A percentile compares a stretch with the other conserved stretches of the same genome.
Conservation (phyloP, 148 eudicot species). For the Beta vulgaris region DNA sequence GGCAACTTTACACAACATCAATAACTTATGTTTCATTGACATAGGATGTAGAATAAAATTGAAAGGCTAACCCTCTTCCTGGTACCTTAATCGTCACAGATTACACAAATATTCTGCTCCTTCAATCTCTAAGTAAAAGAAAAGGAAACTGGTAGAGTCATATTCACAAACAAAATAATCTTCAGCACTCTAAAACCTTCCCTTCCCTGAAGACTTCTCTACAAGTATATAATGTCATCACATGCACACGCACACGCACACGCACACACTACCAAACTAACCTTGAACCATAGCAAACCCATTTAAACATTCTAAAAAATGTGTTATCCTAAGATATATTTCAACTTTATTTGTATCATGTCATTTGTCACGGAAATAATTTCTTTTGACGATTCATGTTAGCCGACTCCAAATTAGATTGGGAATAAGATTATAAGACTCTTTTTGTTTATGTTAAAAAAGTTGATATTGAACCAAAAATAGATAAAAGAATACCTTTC, state of each 20-base stretch:
- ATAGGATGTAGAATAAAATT: not conserved
- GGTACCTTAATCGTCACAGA: not conserved
- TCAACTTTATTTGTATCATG: too few relatives aligned
- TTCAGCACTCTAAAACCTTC: not conserved
- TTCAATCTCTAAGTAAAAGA: not conserved
- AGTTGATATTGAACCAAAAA: too few relatives aligned
- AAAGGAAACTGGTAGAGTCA: not conserved
- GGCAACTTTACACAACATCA: not conserved
- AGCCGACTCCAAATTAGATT: too few relatives aligned
- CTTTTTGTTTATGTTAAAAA: too few relatives aligned
- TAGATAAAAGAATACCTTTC: constrained; percentile 39
- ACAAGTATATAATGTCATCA: not conserved
- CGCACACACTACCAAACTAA: not conserved
- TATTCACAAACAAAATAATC: not conserved
- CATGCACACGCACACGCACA: too few relatives aligned
- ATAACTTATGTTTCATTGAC: not conserved
- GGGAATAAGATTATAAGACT: too few relatives aligned
- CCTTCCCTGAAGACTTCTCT: not conserved
- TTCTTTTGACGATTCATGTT: too few relatives aligned
- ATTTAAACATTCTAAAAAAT: not conserved
- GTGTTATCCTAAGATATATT: not conserved
- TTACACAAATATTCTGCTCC: not conserved
- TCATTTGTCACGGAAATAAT: too few relatives aligned
- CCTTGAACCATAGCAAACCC: not conserved
- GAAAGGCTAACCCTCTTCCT: not conserved